A percentile compares a stretch with the other conserved stretches of the same genome.
These are phyloP conservation scores for Aspergillus quadricinctus DNA, from an alignment of 2,329 filamentous ascomycete species.

Conservation along the genomic window DNA sequence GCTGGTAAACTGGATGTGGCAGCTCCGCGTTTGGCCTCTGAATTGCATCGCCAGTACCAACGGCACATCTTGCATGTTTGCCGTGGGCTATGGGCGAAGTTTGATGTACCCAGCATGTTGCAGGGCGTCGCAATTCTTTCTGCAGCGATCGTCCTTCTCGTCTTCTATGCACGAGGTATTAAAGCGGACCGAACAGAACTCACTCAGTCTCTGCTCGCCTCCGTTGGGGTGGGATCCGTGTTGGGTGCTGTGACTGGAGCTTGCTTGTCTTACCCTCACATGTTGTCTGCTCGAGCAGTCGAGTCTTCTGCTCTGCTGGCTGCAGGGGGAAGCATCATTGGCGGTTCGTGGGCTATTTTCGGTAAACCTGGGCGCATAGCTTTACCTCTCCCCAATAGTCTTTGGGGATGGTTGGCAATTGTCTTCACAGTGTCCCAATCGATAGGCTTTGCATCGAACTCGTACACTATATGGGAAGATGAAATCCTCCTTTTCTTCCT, in stretches of 20 bases:
- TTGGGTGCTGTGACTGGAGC: slow-evolving; percentile 37
- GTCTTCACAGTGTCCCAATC: slow-evolving; percentile 82
- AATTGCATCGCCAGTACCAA: slow-evolving; percentile 70
- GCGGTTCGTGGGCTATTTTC: slow-evolving; percentile 38
- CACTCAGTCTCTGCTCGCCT: slow-evolving; percentile 49
- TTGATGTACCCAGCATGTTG: slow-evolving; percentile 82
- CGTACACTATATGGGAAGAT: slow-evolving; percentile 98
- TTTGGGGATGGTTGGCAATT: slow-evolving; percentile 86
- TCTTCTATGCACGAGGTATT: slow-evolving; percentile 65
- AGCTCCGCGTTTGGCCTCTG: slow-evolving; percentile 42
- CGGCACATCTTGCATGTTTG: slow-evolving; percentile 72
- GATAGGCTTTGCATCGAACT: slow-evolving; percentile 94
- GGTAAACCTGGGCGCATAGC: slow-evolving; percentile 37
- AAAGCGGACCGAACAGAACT: slow-evolving; percentile 51
- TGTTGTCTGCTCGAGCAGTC: slow-evolving; percentile 26
- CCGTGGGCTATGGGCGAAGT: slow-evolving; percentile 83
- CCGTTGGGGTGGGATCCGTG: slow-evolving; percentile 47
- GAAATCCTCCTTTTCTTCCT: slow-evolving; percentile 90
- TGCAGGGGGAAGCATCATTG: slow-evolving; percentile 44
- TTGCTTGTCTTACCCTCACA: slow-evolving; percentile 14
- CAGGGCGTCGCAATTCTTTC: slow-evolving; percentile 70
- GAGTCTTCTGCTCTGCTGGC: slow-evolving; percentile 37
- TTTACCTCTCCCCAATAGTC: slow-evolving; percentile 61
- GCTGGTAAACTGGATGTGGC: slow-evolving; percentile 31
- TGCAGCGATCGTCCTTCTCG: slow-evolving; percentile 62